Evolutionary conservation across 768 basidiomycete genomes (phyloP), one percentile per base, ranked within the genome.

Genomic region (Russula sp.): DNA sequence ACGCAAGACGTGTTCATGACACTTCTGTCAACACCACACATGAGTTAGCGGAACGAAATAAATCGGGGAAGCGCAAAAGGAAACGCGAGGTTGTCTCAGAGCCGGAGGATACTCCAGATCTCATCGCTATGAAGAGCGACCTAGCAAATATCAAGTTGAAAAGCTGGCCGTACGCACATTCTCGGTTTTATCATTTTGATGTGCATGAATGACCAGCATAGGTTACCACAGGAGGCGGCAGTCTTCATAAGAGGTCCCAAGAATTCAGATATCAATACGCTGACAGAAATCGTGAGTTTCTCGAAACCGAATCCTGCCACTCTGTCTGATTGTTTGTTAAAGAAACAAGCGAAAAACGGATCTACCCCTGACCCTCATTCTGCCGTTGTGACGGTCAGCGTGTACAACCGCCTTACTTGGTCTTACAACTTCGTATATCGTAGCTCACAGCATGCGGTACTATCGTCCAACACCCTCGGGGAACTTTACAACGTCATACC

Each of bases 391-490:
- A 83, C 80, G 34, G 69, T 88, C 34, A 83, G 87, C 3, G 75
- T 89, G 9, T 80, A 89, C 71, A 82, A 81, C 67, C 83, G 80
- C 61, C 75, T 87, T 28, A 70, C 80, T 24, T 90, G 88, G 86
- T 79, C 81, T 24, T 81, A 81, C 59, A 83, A 82, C 57, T 80
- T 81, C 57, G 75, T 87, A 13, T 77, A 78, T 53, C 86, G 87
- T 42, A 75, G 80, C 62, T 91, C 90, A 10, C 87, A 87, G 69
- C 88, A 91, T 71, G 81, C 80, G 13, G 72, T 89, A 8, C 72
- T 87, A 18, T 85, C 89, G n/a, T 86, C 85, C 5, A 88, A 92
- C 70, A 88, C 85, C 0, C 80, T 94, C 3, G 80, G 78, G 22
- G 86, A 90, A 65, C 72, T 92, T 14, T 81, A 81, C 61, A 74